Evolutionary conservation across 163 green algal genomes (phyloP), one percentile per base, ranked within the genome.

Genomic region (Chloromonas sp.): DNA sequence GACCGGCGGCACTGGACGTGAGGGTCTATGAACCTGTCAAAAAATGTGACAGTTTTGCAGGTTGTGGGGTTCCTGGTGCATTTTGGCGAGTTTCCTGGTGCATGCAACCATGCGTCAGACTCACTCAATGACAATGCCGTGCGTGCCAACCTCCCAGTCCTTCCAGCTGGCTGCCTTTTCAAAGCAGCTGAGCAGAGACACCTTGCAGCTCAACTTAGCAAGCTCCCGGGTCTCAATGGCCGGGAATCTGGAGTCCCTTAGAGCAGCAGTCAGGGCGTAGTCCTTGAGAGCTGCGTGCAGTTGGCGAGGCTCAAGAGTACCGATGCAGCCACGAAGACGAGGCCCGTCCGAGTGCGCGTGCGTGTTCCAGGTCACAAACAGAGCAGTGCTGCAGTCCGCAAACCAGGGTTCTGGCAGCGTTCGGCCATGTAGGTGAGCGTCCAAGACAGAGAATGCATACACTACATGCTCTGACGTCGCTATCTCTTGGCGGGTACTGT

Each of bases 161-260:
- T 90, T 74, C 91, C 91, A 96, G 81, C 77, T 62, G 0, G 59
- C 60, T 0, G 82, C 92, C 15, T 85, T 15, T 80, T 96, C 90
- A 85, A 96, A 97, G 81, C 82, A 87, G 36, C 87, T 86, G 60
- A 97, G 93, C 60, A 97, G 84, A 0, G 90, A 95, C 3, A 96
- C 79, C 1, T 74, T 84, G 58, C 66, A 81, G 3, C 60, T 3
- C 79, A 87, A 61, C 2, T 2, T 2, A 5, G 79, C 14, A 14
- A 84, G 60, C 79, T 87, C 57, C 1, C 61, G 61, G 0, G 84
- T 58, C n/a, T 71, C 57, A 5, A 97, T 91, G 0, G 94, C 93
- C 2, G 76, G 61, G 86, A 97, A 97, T 14, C 94, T 89, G 3
- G 86, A 83, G 87, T 97, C 94, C 11, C 83, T 82, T 61, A 97